Percentiles rank a stretch among this genome's conserved stretches.
These are phyloP conservation scores for Ceratobasidium sp. DNA, from an alignment of 1,284 basidiomycete genomes.

Conservation along the genomic window DNA sequence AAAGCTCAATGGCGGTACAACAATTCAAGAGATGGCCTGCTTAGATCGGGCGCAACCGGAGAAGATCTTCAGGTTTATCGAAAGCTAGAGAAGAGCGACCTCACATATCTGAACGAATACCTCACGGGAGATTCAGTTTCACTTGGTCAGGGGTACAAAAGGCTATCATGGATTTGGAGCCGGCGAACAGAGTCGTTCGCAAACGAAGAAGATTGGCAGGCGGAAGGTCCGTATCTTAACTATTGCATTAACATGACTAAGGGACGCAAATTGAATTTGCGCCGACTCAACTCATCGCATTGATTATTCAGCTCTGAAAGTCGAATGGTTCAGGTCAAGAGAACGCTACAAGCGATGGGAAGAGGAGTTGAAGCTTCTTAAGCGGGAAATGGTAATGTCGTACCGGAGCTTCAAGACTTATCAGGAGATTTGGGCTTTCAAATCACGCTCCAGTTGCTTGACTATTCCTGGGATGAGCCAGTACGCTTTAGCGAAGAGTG, in stretches of 20 bases:
- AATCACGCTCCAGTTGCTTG: not conserved
- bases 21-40: not conserved
- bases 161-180: not conserved
- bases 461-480: not conserved
- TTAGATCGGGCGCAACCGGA: not conserved
- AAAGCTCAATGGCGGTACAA: not conserved
- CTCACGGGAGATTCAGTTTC: not conserved
- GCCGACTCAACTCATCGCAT: no score
- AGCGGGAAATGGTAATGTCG: slow-evolving; percentile 30
- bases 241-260: no score
- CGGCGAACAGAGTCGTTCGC: not conserved
- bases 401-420: not conserved
- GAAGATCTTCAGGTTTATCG: not conserved
- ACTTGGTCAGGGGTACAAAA: not conserved
- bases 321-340: slow-evolving; percentile 18
- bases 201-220: not conserved
- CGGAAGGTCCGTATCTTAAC: no score
- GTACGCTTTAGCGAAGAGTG: not conserved
- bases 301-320: slow-evolving; percentile 23
- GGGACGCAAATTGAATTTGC: no score
- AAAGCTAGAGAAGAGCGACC: not conserved
- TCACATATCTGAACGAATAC: not conserved
- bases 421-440: not conserved
- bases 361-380: slow-evolving; percentile 13
- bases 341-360: slow-evolving; percentile 17